Percentiles rank a stretch among this genome's conserved stretches.
Evolutionary conservation across 2,329 filamentous ascomycete species (phyloP).

Genomic region (Geosmithia morbida): DNA sequence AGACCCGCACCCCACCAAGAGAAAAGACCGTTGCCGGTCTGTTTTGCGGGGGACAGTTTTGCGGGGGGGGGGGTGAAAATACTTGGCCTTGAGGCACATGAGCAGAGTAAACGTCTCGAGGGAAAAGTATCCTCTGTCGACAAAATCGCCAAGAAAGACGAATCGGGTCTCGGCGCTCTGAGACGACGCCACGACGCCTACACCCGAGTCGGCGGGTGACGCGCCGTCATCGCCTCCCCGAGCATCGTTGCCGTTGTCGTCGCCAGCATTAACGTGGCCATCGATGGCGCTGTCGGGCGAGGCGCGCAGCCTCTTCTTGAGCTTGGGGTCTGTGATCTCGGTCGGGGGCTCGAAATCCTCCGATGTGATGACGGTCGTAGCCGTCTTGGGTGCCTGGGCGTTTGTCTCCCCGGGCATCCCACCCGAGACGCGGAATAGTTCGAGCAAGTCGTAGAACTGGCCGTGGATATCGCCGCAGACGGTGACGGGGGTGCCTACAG

Average conservation of each 20-base stretch:
- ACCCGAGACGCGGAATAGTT: constrained; percentile 90
- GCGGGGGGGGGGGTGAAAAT: constrained; percentile 1
- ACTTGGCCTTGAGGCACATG: constrained; percentile 79
- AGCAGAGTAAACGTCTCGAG: constrained; percentile 95
- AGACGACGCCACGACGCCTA: constrained; percentile 15
- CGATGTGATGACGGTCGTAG: constrained; percentile 67
- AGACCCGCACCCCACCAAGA: neutral
- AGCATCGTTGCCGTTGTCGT: constrained; percentile 31
- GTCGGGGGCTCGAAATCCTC: constrained; percentile 85
- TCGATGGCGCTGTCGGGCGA: constrained; percentile 19
- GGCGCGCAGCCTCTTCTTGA: constrained; percentile 66
- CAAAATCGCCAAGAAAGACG: constrained; percentile 71
- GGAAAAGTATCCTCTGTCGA: constrained; percentile 94
- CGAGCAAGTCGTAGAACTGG: constrained; percentile 94
- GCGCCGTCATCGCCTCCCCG: constrained; percentile 19
- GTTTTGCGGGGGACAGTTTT: too few species aligned
- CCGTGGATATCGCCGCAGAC: constrained; percentile 98
- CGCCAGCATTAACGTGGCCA: constrained; percentile 32
- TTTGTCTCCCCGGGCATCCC: constrained; percentile 84
- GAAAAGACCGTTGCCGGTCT: neutral
- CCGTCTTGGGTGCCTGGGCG: constrained; percentile 52
- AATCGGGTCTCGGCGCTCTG: constrained; percentile 41
- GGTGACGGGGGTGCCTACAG: constrained; percentile 91
- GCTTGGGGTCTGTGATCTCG: constrained; percentile 74
- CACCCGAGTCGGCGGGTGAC: constrained; percentile 17